These are phyloP conservation scores for Chytriomyces sp. DNA, from an alignment of 192 early-diverging fungal species.

Conservation along the genomic window DNA sequence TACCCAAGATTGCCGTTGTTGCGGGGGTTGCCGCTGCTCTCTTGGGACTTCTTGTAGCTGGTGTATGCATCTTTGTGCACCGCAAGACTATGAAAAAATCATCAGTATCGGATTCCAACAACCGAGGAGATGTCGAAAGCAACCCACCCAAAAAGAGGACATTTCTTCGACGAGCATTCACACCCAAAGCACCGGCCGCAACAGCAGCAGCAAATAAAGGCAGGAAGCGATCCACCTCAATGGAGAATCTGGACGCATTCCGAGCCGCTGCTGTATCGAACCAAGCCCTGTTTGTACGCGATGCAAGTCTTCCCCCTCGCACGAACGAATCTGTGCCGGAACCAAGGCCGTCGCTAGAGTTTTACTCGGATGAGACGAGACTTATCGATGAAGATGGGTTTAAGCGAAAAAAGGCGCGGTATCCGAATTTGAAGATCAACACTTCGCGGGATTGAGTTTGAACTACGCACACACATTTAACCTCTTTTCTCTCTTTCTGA, in stretches of 20 bases:
- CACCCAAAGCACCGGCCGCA: neutral
- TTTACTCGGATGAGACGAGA: too few relatives aligned
- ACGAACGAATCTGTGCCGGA: neutral
- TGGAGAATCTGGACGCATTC: neutral
- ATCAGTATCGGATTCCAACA: neutral
- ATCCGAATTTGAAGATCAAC: neutral
- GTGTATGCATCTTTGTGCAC: neutral
- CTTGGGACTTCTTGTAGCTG: neutral
- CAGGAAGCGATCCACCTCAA: neutral
- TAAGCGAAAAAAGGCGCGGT: neutral
- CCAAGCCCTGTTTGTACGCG: neutral
- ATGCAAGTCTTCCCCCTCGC: neutral
- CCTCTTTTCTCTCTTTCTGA: too few relatives aligned
- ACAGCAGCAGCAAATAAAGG: neutral
- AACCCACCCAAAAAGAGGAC: neutral
- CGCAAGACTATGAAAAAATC: neutral
- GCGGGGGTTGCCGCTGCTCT: neutral
- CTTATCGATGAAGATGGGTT: neutral
- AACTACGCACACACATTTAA: too few relatives aligned
- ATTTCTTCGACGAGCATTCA: neutral
- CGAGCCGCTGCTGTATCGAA: neutral
- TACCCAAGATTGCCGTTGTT: neutral
- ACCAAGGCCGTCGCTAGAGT: too few relatives aligned
- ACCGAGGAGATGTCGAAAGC: neutral
- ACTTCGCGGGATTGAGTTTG: neutral